Percentiles rank a stretch among this genome's conserved stretches.
These are phyloP conservation scores for Didymella pomorum DNA, from an alignment of 2,329 filamentous ascomycete genomes.

Conservation along the genomic window DNA sequence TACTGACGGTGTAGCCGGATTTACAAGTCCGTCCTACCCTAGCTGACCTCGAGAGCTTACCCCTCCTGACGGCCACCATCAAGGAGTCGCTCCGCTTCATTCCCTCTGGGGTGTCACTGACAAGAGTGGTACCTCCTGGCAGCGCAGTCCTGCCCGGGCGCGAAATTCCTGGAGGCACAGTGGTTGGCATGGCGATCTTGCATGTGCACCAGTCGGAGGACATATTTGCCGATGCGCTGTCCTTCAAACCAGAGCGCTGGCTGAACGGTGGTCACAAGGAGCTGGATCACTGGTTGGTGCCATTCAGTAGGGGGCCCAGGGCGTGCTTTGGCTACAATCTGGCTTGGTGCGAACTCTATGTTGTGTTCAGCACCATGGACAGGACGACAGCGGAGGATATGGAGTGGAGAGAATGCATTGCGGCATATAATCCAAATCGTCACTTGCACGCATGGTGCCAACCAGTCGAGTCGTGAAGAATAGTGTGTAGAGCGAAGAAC, in stretches of 20 bases:
- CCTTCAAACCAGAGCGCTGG: conserved; percentile 4
- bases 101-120: conserved; percentile 4
- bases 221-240: neutral
- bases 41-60: conserved; percentile 1
- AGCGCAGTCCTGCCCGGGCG: neutral
- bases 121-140: neutral
- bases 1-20: conserved; percentile 8
- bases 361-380: conserved; percentile 8
- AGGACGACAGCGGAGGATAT: conserved; percentile 5
- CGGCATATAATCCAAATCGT: conserved; percentile 9
- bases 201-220: conserved; percentile 4
- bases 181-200: conserved; percentile 6
- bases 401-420: conserved; percentile 8
- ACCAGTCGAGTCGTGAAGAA: neutral
- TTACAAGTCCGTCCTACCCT: neutral
- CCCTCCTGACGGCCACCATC: conserved; percentile 6
- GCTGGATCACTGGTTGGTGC: conserved; percentile 4
- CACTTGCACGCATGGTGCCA: conserved; percentile 10
- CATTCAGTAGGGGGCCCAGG: conserved; percentile 6
- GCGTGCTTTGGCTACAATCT: conserved; percentile 8
- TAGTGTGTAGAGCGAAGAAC: neutral
- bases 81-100: conserved; percentile 8
- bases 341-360: conserved; percentile 7
- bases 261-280: conserved; percentile 3
- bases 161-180: conserved; percentile 1